Evolutionary conservation across 2,329 filamentous ascomycete species (phyloP).

Genomic region (Aspergillus ruber): DNA sequence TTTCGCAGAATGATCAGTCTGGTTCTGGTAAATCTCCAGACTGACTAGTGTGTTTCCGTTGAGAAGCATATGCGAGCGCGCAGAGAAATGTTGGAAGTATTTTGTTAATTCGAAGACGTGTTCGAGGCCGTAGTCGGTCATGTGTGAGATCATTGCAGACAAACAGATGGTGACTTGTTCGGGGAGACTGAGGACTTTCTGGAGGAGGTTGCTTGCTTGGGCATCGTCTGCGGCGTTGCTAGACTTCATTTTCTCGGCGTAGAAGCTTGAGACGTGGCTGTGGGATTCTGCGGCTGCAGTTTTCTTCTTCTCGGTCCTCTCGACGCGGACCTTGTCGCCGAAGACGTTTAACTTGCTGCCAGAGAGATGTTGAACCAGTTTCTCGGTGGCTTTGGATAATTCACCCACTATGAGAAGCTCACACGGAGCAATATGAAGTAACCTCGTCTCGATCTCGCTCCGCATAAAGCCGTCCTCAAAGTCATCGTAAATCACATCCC

Average conservation of each 20-base stretch:
- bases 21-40: conserved; percentile 91
- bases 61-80: conserved; percentile 88
- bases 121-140: conserved; percentile 86
- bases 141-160: conserved; percentile 90
- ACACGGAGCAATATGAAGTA: conserved; percentile 91
- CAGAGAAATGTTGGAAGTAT: conserved; percentile 94
- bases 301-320: conserved; percentile 67
- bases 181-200: conserved; percentile 78
- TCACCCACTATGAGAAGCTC: conserved; percentile 91
- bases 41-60: conserved; percentile 93
- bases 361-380: conserved; percentile 82
- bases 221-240: conserved; percentile 48
- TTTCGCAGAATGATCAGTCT: conserved; percentile 75
- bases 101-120: conserved; percentile 95
- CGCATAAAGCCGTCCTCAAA: conserved; percentile 98
- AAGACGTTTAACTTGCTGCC: conserved; percentile 87
- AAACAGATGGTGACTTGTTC: conserved; percentile 85
- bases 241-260: conserved; percentile 73
- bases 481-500: conserved; percentile 89
- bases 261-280: conserved; percentile 87
- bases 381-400: conserved; percentile 83
- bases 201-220: conserved; percentile 61
- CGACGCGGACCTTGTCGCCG: conserved; percentile 80
- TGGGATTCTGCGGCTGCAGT: conserved; percentile 78
- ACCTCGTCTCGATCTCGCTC: conserved; percentile 87